Conservation (phyloP, 805 yeast genomes). For the Isabelozyma gotoi region DNA sequence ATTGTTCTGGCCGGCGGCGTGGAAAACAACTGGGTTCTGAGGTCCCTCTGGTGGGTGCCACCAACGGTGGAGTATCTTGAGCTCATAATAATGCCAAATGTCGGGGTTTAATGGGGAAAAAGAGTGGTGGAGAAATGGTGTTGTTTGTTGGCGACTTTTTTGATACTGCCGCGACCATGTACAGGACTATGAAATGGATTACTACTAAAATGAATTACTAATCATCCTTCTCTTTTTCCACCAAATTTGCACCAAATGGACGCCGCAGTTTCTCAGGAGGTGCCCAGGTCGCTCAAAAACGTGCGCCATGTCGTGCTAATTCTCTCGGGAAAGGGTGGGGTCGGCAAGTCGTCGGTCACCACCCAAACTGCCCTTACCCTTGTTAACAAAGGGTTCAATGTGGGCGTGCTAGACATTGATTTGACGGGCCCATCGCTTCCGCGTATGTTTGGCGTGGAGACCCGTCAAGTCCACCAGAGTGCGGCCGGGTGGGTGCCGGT, state of each 20-base stretch:
- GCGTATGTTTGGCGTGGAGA: constrained; percentile 91
- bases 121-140: neutral
- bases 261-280: constrained; percentile 7
- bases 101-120: no score
- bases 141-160: no score
- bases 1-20: constrained; percentile 18
- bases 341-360: constrained; percentile 94
- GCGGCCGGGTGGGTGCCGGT: constrained; percentile 94
- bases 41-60: constrained; percentile 43
- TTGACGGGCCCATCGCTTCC: constrained; percentile 96
- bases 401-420: constrained; percentile 95
- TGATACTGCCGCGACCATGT: neutral
- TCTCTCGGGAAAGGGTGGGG: constrained; percentile 95
- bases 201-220: neutral
- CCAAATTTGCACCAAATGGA: constrained; percentile 1
- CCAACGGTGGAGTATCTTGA: constrained; percentile 26
- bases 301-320: constrained; percentile 79
- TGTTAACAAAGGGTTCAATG: constrained; percentile 66
- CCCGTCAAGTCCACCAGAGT: constrained; percentile 75
- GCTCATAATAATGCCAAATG: no score
- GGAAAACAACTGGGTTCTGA: constrained; percentile 40
- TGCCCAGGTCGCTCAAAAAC: constrained; percentile 37
- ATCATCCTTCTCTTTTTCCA: neutral
- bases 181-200: neutral
- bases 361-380: constrained; percentile 89